These are phyloP conservation scores for Ascochyta clinopodiicola DNA, from an alignment of 2,329 filamentous ascomycete species.

Conservation along the genomic window DNA sequence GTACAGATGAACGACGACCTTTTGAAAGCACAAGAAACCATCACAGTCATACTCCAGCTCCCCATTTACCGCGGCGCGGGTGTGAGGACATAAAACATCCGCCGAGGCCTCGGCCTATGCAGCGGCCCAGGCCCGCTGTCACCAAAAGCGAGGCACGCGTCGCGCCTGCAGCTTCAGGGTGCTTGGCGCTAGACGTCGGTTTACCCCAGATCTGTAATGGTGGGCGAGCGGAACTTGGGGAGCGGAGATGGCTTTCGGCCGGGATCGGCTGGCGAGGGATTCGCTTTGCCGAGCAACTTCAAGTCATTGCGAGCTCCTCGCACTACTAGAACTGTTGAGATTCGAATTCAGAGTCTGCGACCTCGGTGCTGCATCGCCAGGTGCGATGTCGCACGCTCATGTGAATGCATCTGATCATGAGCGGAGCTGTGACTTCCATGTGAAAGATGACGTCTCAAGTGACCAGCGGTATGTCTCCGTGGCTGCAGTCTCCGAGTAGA, in stretches of 20 bases:
- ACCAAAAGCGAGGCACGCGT: conserved; percentile 29
- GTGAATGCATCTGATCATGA: conserved; percentile 8
- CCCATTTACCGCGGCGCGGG: conserved; percentile 44
- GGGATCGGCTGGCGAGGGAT: conserved; percentile 35
- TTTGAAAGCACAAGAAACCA: conserved; percentile 20
- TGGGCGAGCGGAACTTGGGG: conserved; percentile 46
- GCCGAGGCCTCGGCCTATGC: conserved; percentile 43
- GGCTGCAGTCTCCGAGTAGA: conserved; percentile 22
- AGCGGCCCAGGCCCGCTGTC: conserved; percentile 17
- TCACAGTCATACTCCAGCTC: conserved; percentile 36
- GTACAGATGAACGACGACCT: conserved; percentile 11
- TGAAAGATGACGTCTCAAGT: conserved; percentile 44
- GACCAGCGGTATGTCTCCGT: conserved; percentile 32
- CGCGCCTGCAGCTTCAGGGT: conserved; percentile 18
- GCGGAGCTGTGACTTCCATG: conserved; percentile 24
- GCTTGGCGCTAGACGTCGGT: conserved; percentile 29
- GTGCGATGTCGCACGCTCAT: background rate
- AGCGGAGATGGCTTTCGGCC: conserved; percentile 34
- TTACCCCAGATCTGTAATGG: conserved; percentile 41
- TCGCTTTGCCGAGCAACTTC: conserved; percentile 13
- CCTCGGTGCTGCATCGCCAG: conserved; percentile 13
- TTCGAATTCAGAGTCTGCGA: conserved; percentile 2
- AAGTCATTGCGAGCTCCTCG: background rate
- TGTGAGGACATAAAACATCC: conserved; percentile 38
- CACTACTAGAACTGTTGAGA: background rate